Evolutionary conservation across 2,329 filamentous ascomycete species (phyloP), one percentile per base, ranked within the genome.

Genomic region (Ascochyta koolunga): DNA sequence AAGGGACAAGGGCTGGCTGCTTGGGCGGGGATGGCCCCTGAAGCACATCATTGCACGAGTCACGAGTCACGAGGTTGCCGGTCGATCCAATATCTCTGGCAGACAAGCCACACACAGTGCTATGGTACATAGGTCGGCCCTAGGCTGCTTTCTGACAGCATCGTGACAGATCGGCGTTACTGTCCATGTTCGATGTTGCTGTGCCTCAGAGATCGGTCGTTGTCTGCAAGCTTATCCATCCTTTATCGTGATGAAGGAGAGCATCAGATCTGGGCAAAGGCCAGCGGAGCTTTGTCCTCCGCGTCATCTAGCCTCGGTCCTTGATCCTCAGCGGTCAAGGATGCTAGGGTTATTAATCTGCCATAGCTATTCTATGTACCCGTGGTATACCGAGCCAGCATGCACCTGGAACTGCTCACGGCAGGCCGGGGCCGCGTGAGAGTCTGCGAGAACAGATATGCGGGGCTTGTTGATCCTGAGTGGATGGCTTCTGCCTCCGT

Each of bases 331-430:
- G 46, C 19, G 51, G 36, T 51, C 59, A 58, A 52, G 57, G 59
- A 54, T 62, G 48, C 35, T 49, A 44, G 44, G 48, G 43, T 46
- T 40, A 54, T 47, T n/a, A 46, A 58, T 39, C 58, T 49, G 54
- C 57, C 54, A 56, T 50, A 3, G 44, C 46, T 41, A 46, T 39
- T 15, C 25, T 37, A n/a, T n/a, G n/a, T n/a, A 27, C 33, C 42
- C 41, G 29, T 44, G 37, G 43, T 33, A 43, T 27, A 19, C n/a
- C 41, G 40, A 46, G 27, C 31, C 37, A 41, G 52, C 40, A 48
- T 48, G 54, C 27, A 50, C 32, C 31, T 53, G 32, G 22, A 39
- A 44, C n/a, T 35, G 33, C 53, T 43, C 33, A 43, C 27, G 43
- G 29, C 48, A 43, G 29, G 7, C 13, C 22, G 37, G 38, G 37